Evolutionary conservation across 1,139 yeast species (phyloP), one percentile per base, ranked within the genome.

Genomic region (Blastobotrys persicus): DNA sequence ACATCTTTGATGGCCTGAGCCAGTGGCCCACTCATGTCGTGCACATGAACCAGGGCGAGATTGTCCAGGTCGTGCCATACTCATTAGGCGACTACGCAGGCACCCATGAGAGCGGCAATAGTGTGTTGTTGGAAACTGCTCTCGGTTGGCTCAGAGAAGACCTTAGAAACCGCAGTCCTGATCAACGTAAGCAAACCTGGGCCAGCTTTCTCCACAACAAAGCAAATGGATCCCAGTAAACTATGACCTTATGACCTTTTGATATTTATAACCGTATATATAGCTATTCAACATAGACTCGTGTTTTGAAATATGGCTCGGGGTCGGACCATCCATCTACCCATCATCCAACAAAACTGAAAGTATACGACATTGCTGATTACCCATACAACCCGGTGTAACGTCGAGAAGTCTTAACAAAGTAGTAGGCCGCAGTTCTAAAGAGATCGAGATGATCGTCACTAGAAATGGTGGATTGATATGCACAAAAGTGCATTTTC

Each of bases 1-100:
- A 92, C 64, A 92, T 92, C 46, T 92, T 92, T 66, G 98, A 92
- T 63, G 98, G 98, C 0, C 76, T 92, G 53, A 88, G 88, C 14
- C 70, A 73, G 43, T 92, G 98, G 96, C 95, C 97, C 42, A 87
- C 94, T 46, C 75, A 84, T 48, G 74, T 92, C 11, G 75, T 85
- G n/a, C 98, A 92, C 67, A 73, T 92, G 60, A 81, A 79, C 58
- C 77, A 80, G 48, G 98, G 98, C 41, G 70, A 57, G 63, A 76
- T 73, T 48, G 58, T 64, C 19, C 39, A 34, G 17, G 17, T 17
- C 4, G 6, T 34, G 18, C 39, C 39, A 7, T 55, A 31, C n/a
- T 39, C 59, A 5, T 54, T 56, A 7, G 54, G 55, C 19, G 44
- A 51, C 12, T 55, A 54, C 42, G n/a, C 47, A 49, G 9, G 48